Evolutionary conservation across 345 rosid genomes (phyloP), one percentile per base, ranked within the genome.

Genomic region (Citrus cavaleriei): DNA sequence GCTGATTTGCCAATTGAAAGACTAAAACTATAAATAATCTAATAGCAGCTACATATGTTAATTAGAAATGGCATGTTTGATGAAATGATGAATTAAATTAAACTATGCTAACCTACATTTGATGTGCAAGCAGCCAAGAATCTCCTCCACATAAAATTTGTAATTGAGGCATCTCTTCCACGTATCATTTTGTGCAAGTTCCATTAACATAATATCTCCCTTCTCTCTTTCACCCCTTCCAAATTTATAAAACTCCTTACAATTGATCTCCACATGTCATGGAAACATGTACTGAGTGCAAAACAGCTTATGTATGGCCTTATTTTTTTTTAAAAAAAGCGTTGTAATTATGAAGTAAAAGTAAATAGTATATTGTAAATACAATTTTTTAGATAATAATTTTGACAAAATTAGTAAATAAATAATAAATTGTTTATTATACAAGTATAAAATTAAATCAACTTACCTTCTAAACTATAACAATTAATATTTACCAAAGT

Each of bases 121-220:
- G 22, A 90, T 85, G 75, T 86, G 79, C 13, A 2, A 3, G 67
- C 91, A 90, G 1, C 92, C 92, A 3, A 19, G 6, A 0, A 49
- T 25, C 75, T 75, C 85, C 19, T 90, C 93, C 51, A 86, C 89
- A 38, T 73, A 90, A 62, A 49, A 76, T 64, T 77, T 82, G 84
- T 89, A 85, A 0, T 67, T 77, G 22, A 0, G 87, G 63, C 91
- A 87, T 65, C 73, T 83, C 51, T 70, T 89, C 91, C 93, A 87
- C 18, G 58, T 28, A 68, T 87, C 89, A 49, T 75, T 84, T 74
- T 78, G 72, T 0, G 91, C 92, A 83, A 89, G 89, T 60, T 83
- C 73, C 72, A 75, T 58, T 85, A 86, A 34, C 87, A 83, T 58
- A 30, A 42, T 57, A 76, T 90, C 90, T 61, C 78, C 86, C 6